A percentile compares a stretch with the other conserved stretches of the same genome.
Conservation (phyloP, 2,329 filamentous ascomycete genomes). For the Talaromyces sp. region DNA sequence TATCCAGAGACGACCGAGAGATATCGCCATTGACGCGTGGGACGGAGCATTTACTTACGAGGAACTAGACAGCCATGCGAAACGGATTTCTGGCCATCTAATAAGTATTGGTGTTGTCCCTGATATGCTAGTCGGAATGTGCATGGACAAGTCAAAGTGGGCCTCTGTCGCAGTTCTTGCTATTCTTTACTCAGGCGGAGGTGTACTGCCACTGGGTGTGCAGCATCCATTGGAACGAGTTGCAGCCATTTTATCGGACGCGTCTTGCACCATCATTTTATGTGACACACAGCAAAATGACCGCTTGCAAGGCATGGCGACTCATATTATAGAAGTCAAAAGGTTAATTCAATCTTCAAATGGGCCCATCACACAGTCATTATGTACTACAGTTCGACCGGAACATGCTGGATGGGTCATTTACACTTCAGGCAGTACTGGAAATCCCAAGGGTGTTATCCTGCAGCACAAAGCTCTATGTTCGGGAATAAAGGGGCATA, state of each 20-base stretch:
- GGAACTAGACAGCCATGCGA: not conserved
- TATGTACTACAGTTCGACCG: not conserved
- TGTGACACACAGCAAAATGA: not conserved
- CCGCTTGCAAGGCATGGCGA: not conserved
- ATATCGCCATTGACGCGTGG: not conserved
- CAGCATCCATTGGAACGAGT: not conserved
- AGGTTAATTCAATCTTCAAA: not conserved
- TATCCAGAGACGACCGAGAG: not conserved
- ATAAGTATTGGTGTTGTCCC: not conserved
- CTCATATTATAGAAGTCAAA: not conserved
- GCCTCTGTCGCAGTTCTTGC: constrained; percentile 19
- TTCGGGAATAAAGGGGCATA: constrained; percentile 31
- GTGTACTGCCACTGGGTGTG: constrained; percentile 5
- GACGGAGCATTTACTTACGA: not conserved
- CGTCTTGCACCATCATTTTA: not conserved
- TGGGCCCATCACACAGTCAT: not conserved
- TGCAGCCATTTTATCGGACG: not conserved
- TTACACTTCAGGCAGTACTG: constrained; percentile 58
- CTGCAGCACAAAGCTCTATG: constrained; percentile 56
- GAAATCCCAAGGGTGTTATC: constrained; percentile 56
- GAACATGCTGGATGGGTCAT: constrained; percentile 63
- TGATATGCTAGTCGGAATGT: not conserved
- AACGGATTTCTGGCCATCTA: not conserved
- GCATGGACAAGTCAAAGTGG: constrained; percentile 21
- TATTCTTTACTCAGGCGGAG: constrained; percentile 22